Base-by-base conservation (phyloP, 2,329 filamentous ascomycete genomes). In the Exophiala sideris region DNA sequence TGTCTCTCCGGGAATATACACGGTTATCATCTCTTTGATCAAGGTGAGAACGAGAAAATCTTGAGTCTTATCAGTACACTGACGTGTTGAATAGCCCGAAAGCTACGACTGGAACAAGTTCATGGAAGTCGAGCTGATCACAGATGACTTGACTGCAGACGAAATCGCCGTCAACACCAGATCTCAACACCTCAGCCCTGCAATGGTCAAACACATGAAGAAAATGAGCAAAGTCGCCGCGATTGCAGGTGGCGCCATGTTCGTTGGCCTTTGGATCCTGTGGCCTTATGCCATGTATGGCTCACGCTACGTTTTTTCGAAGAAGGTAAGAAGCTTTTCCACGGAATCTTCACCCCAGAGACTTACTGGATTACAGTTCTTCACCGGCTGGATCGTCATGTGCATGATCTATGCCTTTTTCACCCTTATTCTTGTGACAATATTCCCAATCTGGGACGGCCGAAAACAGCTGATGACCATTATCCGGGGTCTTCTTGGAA, bases 271-370 rank as follows among this genome's bases (percentile, higher is more conserved):
- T 50, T 75, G 95, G 0, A 77, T 95, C 2, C 79, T 95, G 12
- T 95, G 90, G 90, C 91, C 91, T 0, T 91, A 95, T 79, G 90
- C 91, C 1, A 85, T 96, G 83, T 96, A 92, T 66, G 91, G 89
- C 9, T 79, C 79, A 0, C 81, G 81, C 1, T 95, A 95, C 67
- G 80, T 95, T 50, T 94, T 92, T 71, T 84, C 79, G 68, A 87
- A 88, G 40, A 18, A 18, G 16, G 16, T 18, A 18, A 2, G 16
- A 18, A 18, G 16, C 16, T 18, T 2, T 18, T 18, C 3, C 2
- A 18, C 16, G 3, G 16, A 18, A 18, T 3, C 16, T 3, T 18
- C 3, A 18, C 16, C 16, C 16, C 16, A 18, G 16, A 18, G 16
- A 18, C 16, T 18, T 18, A 18, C 16, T 18, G 16, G 16, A 18